A percentile compares a stretch with the other conserved stretches of the same genome.
Evolutionary conservation across 768 basidiomycete species (phyloP).

Genomic region (Auricularia auricula-judae): DNA sequence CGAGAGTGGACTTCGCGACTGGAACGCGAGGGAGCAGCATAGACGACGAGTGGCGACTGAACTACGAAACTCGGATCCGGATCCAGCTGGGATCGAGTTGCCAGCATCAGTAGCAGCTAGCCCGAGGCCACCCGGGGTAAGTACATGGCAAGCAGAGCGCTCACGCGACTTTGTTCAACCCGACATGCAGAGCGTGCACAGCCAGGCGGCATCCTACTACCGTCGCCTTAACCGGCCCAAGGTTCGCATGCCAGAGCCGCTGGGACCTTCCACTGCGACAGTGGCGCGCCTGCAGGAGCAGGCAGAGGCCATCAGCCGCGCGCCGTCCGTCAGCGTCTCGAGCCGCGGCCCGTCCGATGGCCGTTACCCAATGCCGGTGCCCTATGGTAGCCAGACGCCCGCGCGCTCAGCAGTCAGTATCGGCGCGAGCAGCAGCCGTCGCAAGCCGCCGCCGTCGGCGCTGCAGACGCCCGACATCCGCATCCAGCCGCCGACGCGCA

Average conservation of each 20-base stretch:
- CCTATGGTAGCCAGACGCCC: neutral
- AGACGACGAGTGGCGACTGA: neutral
- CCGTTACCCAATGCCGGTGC: neutral
- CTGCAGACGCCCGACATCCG: neutral
- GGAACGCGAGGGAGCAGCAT: neutral
- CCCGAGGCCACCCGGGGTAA: no score
- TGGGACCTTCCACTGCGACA: neutral
- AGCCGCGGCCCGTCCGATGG: neutral
- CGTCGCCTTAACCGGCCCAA: neutral
- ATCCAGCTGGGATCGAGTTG: neutral
- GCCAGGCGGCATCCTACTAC: neutral
- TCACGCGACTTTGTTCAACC: no score
- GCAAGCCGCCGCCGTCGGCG: neutral
- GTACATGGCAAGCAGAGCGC: no score
- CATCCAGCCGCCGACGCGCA: neutral
- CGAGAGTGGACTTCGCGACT: neutral
- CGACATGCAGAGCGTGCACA: neutral
- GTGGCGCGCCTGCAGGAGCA: neutral
- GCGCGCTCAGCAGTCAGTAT: neutral
- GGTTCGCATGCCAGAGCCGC: neutral
- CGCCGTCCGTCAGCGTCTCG: neutral
- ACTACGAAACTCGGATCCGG: neutral
- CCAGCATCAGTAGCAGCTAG: no score
- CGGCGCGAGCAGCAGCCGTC: neutral
- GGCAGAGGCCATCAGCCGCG: neutral